These are phyloP conservation scores for Podaxis pistillaris DNA, from an alignment of 768 basidiomycete genomes.

Conservation along the genomic window DNA sequence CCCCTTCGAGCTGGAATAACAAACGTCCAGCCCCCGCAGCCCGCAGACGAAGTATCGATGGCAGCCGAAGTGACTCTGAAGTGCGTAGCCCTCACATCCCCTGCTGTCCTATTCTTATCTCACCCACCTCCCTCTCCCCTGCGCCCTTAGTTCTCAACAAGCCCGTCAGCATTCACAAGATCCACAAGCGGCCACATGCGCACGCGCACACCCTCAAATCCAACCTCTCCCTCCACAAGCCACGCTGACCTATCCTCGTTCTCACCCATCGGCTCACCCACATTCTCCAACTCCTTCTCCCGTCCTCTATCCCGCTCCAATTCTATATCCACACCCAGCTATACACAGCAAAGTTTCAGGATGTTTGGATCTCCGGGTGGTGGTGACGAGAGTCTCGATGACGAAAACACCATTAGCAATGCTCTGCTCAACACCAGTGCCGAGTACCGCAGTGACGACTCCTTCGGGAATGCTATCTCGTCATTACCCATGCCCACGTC, in stretches of 20 bases:
- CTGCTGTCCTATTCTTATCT: not conserved
- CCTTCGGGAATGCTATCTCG: constrained; percentile 46
- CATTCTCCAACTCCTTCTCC: constrained; percentile 37
- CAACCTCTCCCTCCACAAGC: constrained; percentile 48
- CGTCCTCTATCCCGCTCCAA: constrained; percentile 68
- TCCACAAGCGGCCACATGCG: constrained; percentile 41
- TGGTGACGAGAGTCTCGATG: constrained; percentile 37
- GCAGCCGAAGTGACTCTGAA: constrained; percentile 76
- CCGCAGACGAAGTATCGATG: constrained; percentile 73
- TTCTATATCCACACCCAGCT: constrained; percentile 30
- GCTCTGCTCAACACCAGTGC: constrained; percentile 14
- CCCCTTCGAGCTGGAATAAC: constrained; percentile 72
- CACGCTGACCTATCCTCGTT: constrained; percentile 24
- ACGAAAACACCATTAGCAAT: constrained; percentile 22
- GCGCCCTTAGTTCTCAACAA: constrained; percentile 13
- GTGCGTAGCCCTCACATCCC: constrained; percentile 34
- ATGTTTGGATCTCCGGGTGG: constrained; percentile 19
- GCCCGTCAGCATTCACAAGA: constrained; percentile 34
- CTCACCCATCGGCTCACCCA: constrained; percentile 39
- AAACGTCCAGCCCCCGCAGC: constrained; percentile 66
- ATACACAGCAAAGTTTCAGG: constrained; percentile 17
- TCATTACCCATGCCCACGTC: constrained; percentile 58
- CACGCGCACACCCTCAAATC: constrained; percentile 70
- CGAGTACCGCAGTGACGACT: constrained; percentile 26
- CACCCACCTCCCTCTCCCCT: not conserved